Conservation (phyloP, 2,329 filamentous ascomycete genomes). For the Aciculosporium take region DNA sequence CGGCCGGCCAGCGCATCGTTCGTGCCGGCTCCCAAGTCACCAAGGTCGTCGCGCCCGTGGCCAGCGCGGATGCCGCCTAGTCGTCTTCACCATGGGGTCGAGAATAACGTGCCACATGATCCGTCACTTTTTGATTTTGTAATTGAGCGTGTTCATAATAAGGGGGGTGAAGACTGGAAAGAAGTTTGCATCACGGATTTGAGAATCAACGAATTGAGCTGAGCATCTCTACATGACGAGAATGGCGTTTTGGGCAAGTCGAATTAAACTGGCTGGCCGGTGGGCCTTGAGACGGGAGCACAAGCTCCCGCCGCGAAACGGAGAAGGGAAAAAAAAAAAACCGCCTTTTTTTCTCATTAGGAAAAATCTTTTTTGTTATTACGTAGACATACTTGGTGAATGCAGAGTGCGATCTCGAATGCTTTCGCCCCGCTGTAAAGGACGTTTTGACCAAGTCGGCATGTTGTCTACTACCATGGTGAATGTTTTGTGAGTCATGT, state of each 20-base stretch:
- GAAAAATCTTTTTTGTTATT: background rate
- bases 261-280: background rate
- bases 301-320: background rate
- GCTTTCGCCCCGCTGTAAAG: too few relatives aligned
- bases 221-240: slow-evolving; percentile 1
- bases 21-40: slow-evolving; percentile 78
- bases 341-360: background rate
- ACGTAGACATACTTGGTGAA: background rate
- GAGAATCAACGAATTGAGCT: background rate
- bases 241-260: slow-evolving; percentile 3
- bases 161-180: background rate
- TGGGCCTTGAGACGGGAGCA: background rate
- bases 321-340: background rate
- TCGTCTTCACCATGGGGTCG: too few relatives aligned
- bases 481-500: too few relatives aligned
- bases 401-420: background rate
- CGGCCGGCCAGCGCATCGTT: slow-evolving; percentile 65
- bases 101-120: background rate
- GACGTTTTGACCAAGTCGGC: too few relatives aligned
- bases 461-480: too few relatives aligned
- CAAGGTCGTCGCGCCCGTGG: slow-evolving; percentile 63
- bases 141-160: slow-evolving; percentile 3
- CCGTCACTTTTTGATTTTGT: background rate
- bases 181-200: background rate
- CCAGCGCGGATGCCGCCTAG: slow-evolving; percentile 72